A percentile compares a stretch with the other conserved stretches of the same genome.
Conservation (phyloP, 108 stramenopile species). For the Nitzschia sp. region DNA sequence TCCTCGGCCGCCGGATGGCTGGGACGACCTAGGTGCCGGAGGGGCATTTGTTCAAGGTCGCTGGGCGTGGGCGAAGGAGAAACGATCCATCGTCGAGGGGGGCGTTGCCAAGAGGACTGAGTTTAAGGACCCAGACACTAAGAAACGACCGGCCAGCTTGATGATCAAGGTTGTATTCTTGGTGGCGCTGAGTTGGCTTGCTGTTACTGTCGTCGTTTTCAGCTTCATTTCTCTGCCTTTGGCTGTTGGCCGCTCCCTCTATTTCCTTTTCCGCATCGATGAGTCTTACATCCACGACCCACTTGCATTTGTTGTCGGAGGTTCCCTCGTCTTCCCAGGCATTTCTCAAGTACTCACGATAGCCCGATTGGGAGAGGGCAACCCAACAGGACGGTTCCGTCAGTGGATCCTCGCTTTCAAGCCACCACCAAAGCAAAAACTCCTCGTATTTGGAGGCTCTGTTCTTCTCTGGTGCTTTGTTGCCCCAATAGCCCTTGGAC, state of each 20-base stretch:
- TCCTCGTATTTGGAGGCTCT: conserved; percentile 30
- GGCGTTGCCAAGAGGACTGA: conserved; percentile 63
- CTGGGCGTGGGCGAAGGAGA: conserved; percentile 84
- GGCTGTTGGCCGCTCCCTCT: conserved; percentile 49
- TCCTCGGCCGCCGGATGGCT: conserved; percentile 85
- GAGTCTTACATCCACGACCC: conserved; percentile 74
- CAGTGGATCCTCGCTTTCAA: conserved; percentile 47
- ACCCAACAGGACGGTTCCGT: background rate
- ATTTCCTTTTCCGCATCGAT: conserved; percentile 55
- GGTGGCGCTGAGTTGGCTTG: conserved; percentile 67
- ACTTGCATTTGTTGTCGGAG: conserved; percentile 69
- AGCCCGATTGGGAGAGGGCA: conserved; percentile 6
- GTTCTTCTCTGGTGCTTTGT: conserved; percentile 53
- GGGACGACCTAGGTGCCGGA: conserved; percentile 88
- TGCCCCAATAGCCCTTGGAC: conserved; percentile 61
- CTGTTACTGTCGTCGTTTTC: conserved; percentile 44
- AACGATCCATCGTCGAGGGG: conserved; percentile 67
- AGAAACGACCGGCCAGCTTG: conserved; percentile 10
- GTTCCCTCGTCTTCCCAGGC: conserved; percentile 48
- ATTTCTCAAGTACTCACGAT: conserved; percentile 21
- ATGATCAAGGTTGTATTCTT: conserved; percentile 46
- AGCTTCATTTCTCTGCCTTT: conserved; percentile 50
- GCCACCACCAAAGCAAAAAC: conserved; percentile 52
- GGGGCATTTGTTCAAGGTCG: conserved; percentile 82
- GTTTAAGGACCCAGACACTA: conserved; percentile 44